A percentile compares a stretch with the other conserved stretches of the same genome.
Conservation (phyloP, 352 stramenopile genomes). For the Globisporangium mamillatum region DNA sequence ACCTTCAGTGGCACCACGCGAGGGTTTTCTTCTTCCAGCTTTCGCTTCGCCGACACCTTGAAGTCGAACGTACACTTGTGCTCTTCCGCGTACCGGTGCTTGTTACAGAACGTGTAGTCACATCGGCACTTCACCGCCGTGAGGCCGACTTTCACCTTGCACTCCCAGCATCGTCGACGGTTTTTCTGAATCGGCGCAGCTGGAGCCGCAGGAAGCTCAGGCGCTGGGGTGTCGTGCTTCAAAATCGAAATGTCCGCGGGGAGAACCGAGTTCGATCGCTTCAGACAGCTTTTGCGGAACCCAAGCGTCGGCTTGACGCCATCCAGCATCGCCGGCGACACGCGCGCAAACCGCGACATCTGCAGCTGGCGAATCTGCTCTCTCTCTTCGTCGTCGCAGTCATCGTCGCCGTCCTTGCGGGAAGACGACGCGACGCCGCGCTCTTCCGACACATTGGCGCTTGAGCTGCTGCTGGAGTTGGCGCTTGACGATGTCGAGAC, state of each 20-base stretch:
- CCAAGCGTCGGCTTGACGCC: conserved; percentile 46
- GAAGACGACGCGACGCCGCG: not conserved
- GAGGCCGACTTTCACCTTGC: conserved; percentile 84
- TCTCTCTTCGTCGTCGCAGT: conserved; percentile 13
- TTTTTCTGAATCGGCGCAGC: conserved; percentile 76
- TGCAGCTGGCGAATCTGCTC: conserved; percentile 9
- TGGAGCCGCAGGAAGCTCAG: conserved; percentile 17
- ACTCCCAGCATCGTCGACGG: conserved; percentile 85
- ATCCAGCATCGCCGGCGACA: conserved; percentile 45
- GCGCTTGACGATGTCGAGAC: not conserved
- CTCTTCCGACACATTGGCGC: not conserved
- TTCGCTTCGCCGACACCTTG: conserved; percentile 75
- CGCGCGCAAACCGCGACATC: conserved; percentile 34
- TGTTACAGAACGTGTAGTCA: conserved; percentile 89
- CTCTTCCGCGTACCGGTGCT: conserved; percentile 88
- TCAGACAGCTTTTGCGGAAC: conserved; percentile 71
- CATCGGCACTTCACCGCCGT: conserved; percentile 86
- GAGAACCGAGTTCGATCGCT: conserved; percentile 55
- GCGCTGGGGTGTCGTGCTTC: conserved; percentile 3
- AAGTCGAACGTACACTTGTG: conserved; percentile 89
- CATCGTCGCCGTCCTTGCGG: not conserved
- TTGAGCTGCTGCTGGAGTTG: not conserved
- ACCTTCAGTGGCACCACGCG: conserved; percentile 78
- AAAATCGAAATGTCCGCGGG: conserved; percentile 24
- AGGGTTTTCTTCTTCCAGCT: conserved; percentile 81